Evolutionary conservation across 75 land plant genomes (phyloP).

Genomic region (Pinus tabuliformis): DNA sequence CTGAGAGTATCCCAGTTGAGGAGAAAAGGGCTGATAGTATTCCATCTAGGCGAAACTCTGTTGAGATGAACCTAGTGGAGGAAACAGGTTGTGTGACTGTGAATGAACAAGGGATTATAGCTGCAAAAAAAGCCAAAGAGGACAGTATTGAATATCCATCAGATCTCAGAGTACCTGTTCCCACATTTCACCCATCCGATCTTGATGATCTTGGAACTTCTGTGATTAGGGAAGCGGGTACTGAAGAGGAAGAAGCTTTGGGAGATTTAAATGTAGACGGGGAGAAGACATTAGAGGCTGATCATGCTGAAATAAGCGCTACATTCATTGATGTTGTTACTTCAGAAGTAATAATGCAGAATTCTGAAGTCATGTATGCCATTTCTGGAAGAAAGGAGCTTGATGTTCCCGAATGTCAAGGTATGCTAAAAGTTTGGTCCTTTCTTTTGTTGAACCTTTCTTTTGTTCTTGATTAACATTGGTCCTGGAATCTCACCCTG

Average conservation of each 20-base stretch:
- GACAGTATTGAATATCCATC: background rate
- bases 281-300: background rate
- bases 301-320: background rate
- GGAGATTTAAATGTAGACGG: background rate
- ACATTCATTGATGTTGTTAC: background rate
- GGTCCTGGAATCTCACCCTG: background rate
- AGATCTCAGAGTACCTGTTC: background rate
- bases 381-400: background rate
- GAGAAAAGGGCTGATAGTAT: too few relatives aligned
- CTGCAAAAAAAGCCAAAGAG: background rate
- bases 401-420: background rate
- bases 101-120: background rate
- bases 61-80: background rate
- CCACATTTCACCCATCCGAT: background rate
- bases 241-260: background rate
- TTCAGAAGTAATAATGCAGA: background rate
- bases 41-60: too few relatives aligned
- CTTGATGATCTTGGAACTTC: background rate
- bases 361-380: background rate
- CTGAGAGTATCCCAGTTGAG: background rate
- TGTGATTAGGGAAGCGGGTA: background rate
- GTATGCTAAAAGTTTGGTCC: constrained; percentile 4
- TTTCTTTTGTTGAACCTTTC: background rate
- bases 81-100: background rate
- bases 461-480: background rate